These are phyloP conservation scores for Leptographium procerum DNA, from an alignment of 2,329 filamentous ascomycete genomes.

Conservation along the genomic window DNA sequence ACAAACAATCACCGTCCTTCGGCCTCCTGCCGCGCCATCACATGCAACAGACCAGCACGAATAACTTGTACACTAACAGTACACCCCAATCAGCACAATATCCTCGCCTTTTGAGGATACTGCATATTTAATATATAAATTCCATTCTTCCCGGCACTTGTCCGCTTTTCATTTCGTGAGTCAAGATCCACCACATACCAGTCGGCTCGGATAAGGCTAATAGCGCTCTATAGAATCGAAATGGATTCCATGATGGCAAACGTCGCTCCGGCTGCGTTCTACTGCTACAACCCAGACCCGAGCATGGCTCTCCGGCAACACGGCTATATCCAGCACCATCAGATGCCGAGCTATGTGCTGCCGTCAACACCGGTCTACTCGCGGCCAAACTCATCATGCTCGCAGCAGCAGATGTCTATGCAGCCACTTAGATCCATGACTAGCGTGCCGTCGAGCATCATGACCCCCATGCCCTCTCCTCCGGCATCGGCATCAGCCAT, in stretches of 20 bases:
- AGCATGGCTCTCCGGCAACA: slow-evolving; percentile 63
- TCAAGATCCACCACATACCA: too few species aligned
- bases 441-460: slow-evolving; percentile 26
- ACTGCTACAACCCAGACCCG: slow-evolving; percentile 75
- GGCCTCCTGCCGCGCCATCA: slow-evolving; percentile 22
- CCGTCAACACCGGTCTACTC: slow-evolving; percentile 54
- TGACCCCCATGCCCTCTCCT: slow-evolving; percentile 4
- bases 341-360: slow-evolving; percentile 43
- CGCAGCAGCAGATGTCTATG: slow-evolving; percentile 32
- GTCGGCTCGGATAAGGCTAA: not conserved
- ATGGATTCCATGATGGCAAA: slow-evolving; percentile 56
- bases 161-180: not conserved
- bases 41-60: slow-evolving; percentile 11
- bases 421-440: slow-evolving; percentile 37
- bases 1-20: slow-evolving; percentile 25
- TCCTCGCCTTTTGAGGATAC: not conserved
- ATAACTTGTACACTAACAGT: slow-evolving; percentile 17
- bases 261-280: slow-evolving; percentile 66
- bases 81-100: not conserved
- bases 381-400: slow-evolving; percentile 53
- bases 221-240: slow-evolving; percentile 8
- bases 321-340: slow-evolving; percentile 55
- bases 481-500: slow-evolving; percentile 29
- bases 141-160: slow-evolving; percentile 18
- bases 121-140: slow-evolving; percentile 9